Evolutionary conservation across 2,329 filamentous ascomycete genomes (phyloP), one percentile per base, ranked within the genome.

Genomic region (Beauveria pseudobassiana): DNA sequence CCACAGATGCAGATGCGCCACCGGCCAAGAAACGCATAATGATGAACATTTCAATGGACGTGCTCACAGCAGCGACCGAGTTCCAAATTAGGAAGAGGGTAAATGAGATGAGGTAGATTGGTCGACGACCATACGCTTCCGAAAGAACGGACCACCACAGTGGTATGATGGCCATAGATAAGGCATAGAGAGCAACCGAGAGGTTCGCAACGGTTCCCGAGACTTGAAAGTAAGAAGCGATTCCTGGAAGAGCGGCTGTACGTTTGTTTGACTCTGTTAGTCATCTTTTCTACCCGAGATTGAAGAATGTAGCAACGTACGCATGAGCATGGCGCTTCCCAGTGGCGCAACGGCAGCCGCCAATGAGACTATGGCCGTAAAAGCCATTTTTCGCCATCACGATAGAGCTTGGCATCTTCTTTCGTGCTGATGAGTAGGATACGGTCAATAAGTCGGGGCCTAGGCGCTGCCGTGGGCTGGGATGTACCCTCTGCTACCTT

Each of bases 111-210:
- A 96, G 74, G 71, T 93, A 95, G 66, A 95, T 88, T n/a, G 85
- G 87, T 26, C 91, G 84, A 45, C 91, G 84, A 12, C 91, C 91
- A 1, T 85, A 74, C 0, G 78, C 79, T 67, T 95, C 91, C 9
- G 88, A 91, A 69, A 95, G 92, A 1, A 87, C 88, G 1, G 88
- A 91, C 89, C 89, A 95, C 90, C 90, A 95, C 0, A 96, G 78
- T 0, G 91, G 91, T 66, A 92, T 93, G 48, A 95, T 90, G 60
- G 86, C 84, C 89, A 95, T 91, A 67, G 83, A 78, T 5, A 95
- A 78, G 89, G 95, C 91, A 72, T 93, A 95, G 62, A 93, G 74
- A 0, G 90, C 88, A 1, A 95, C 84, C 0, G 87, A 87, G 62
- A 95, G 70, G 72, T 95, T 96, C 60, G 87, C 85, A 18, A 90